These are phyloP conservation scores for Trypanosoma platydactyli DNA, from an alignment of 208 protist species.

Conservation along the genomic window DNA sequence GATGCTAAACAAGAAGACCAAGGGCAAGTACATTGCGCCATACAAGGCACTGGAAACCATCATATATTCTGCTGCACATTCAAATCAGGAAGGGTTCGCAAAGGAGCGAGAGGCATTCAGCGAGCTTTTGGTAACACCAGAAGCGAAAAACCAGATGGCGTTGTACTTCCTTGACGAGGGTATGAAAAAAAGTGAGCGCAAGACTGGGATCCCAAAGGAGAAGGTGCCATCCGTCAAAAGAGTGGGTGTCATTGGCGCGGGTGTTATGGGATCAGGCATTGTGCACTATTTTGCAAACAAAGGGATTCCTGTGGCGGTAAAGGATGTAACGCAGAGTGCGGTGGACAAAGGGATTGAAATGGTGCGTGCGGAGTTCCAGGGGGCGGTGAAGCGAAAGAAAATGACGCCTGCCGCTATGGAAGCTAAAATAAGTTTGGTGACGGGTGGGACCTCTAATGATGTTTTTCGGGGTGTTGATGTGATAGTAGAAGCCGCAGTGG, in stretches of 20 bases:
- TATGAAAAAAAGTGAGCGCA: conserved; percentile 87
- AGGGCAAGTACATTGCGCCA: conserved; percentile 93
- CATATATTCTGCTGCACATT: conserved; percentile 70
- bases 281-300: conserved; percentile 85
- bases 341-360: conserved; percentile 68
- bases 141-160: conserved; percentile 87
- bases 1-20: conserved; percentile 87
- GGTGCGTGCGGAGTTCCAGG: conserved; percentile 66
- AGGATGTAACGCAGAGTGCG: conserved; percentile 69
- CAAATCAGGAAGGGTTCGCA: conserved; percentile 49
- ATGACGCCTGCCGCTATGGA: conserved; percentile 46
- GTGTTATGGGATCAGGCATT: conserved; percentile 88
- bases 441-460: conserved; percentile 52
- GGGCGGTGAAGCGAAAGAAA: conserved; percentile 60
- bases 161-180: conserved; percentile 91
- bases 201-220: conserved; percentile 72
- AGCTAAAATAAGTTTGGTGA: conserved; percentile 60
- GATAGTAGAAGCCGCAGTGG: conserved; percentile 92
- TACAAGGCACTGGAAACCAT: conserved; percentile 91
- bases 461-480: conserved; percentile 62
- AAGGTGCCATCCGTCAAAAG: conserved; percentile 43
- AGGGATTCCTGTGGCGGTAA: conserved; percentile 61
- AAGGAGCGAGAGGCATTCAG: conserved; percentile 80
- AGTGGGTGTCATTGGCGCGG: conserved; percentile 76
- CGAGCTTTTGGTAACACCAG: conserved; percentile 73